Percentiles rank a stretch among this genome's conserved stretches.
Evolutionary conservation across 768 basidiomycete species (phyloP).

Genomic region (Rhizopogon rudus): DNA sequence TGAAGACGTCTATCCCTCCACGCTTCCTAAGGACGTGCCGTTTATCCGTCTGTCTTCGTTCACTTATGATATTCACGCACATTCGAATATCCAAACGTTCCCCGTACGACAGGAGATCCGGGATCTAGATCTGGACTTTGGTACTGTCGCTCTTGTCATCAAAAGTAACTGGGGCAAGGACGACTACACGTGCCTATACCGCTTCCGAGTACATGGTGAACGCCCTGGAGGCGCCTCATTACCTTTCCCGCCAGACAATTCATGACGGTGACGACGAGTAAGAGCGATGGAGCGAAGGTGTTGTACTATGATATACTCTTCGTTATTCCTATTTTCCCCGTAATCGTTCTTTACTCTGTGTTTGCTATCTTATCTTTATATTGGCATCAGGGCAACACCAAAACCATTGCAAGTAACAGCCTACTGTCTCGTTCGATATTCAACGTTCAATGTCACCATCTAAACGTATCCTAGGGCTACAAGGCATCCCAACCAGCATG

Average conservation of each 20-base stretch:
- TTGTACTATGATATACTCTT: constrained; percentile 11
- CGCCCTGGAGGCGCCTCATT: constrained; percentile 38
- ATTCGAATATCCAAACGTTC: constrained; percentile 73
- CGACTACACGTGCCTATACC: constrained; percentile 86
- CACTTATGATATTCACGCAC: constrained; percentile 51
- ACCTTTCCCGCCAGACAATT: constrained; percentile 25
- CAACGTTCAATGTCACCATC: no score
- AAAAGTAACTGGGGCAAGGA: constrained; percentile 83
- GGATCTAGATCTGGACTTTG: constrained; percentile 75
- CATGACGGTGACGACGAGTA: constrained; percentile 6
- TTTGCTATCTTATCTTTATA: constrained; percentile 8
- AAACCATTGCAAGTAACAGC: neutral
- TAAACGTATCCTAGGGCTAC: no score
- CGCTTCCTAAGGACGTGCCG: constrained; percentile 38
- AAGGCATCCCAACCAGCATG: no score
- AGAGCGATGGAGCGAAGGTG: neutral
- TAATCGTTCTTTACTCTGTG: constrained; percentile 16
- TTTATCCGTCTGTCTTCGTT: constrained; percentile 67
- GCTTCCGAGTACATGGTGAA: constrained; percentile 75
- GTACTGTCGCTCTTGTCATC: constrained; percentile 74
- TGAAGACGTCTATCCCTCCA: constrained; percentile 38
- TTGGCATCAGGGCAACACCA: neutral
- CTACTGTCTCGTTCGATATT: no score
- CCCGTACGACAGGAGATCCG: constrained; percentile 60
- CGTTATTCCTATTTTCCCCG: neutral